Conservation (phyloP, 164 flowering plant genomes). For the Magnolia kwangsiensis region DNA sequence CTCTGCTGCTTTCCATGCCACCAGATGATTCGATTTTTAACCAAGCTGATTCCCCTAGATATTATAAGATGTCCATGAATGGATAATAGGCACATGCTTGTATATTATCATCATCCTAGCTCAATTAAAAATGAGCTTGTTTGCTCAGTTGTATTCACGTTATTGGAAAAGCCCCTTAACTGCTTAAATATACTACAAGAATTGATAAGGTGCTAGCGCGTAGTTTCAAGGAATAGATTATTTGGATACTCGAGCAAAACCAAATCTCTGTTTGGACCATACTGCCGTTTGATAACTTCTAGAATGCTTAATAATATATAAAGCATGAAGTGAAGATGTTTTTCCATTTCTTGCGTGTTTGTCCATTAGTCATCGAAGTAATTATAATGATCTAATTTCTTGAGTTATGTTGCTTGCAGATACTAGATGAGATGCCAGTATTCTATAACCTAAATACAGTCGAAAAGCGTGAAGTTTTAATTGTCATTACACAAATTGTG, state of each 20-base stretch:
- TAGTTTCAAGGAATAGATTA: no score
- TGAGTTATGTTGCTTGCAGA: conserved; percentile 45
- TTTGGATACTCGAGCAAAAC: no score
- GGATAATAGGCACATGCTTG: no score
- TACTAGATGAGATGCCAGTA: conserved; percentile 98
- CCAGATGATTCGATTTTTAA: no score
- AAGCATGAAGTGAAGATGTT: not conserved
- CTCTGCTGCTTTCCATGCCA: no score
- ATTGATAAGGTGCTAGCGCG: not conserved
- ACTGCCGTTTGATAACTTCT: no score
- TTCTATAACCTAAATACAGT: conserved; percentile 83
- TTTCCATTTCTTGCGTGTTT: not conserved
- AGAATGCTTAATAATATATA: not conserved
- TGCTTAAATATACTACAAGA: not conserved
- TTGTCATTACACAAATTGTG: conserved; percentile 78
- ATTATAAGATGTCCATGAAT: no score
- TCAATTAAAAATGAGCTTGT: no score
- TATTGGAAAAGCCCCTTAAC: not conserved
- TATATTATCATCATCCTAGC: no score
- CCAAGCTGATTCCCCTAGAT: no score
- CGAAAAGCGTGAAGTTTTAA: conserved; percentile 93
- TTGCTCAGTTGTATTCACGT: no score
- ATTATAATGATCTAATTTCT: not conserved
- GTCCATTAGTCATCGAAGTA: not conserved
- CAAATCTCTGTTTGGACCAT: no score